A percentile compares a stretch with the other conserved stretches of the same genome.
Conservation (phyloP, 2,329 filamentous ascomycete genomes). For the Cordyceps fumosorosea region DNA sequence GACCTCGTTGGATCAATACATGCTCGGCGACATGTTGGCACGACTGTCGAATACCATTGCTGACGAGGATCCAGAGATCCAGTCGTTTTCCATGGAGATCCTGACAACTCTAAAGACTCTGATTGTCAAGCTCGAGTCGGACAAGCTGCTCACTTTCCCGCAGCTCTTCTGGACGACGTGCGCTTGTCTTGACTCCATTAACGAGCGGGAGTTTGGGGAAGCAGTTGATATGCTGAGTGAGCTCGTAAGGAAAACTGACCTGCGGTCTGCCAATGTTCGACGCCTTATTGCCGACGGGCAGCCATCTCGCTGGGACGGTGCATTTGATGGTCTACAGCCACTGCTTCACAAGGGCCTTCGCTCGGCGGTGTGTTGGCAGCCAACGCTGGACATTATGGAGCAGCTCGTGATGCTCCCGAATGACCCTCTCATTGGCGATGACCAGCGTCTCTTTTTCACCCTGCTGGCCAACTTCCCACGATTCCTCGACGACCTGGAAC, state of each 20-base stretch:
- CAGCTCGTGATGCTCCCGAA: slow-evolving; percentile 72
- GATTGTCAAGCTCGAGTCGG: slow-evolving; percentile 73
- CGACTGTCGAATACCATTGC: slow-evolving; percentile 94
- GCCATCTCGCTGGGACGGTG: slow-evolving; percentile 80
- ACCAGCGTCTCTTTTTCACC: slow-evolving; percentile 75
- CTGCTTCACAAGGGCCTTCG: slow-evolving; percentile 87
- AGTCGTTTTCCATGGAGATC: slow-evolving; percentile 97
- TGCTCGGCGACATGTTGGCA: slow-evolving; percentile 95
- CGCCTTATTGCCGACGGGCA: slow-evolving; percentile 68
- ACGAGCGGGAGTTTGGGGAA: slow-evolving; percentile 90
- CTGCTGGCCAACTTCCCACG: slow-evolving; percentile 88
- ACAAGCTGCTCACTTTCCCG: slow-evolving; percentile 80
- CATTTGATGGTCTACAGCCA: slow-evolving; percentile 78
- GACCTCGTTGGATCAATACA: slow-evolving; percentile 81
- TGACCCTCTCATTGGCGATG: slow-evolving; percentile 73
- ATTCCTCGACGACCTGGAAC: slow-evolving; percentile 73
- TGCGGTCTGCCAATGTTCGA: slow-evolving; percentile 63
- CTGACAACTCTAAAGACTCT: slow-evolving; percentile 88
- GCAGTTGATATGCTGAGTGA: slow-evolving; percentile 86
- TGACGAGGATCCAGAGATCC: slow-evolving; percentile 87
- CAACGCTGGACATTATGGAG: slow-evolving; percentile 71
- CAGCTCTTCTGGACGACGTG: slow-evolving; percentile 98
- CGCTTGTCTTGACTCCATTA: slow-evolving; percentile 92
- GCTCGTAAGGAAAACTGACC: slow-evolving; percentile 75
- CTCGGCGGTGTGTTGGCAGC: slow-evolving; percentile 74